Percentiles rank a stretch among this genome's conserved stretches.
phyloP scores from a whole-genome alignment of 495 filamentous ascomycete genomes.

The Penicillium steckii region DNA sequence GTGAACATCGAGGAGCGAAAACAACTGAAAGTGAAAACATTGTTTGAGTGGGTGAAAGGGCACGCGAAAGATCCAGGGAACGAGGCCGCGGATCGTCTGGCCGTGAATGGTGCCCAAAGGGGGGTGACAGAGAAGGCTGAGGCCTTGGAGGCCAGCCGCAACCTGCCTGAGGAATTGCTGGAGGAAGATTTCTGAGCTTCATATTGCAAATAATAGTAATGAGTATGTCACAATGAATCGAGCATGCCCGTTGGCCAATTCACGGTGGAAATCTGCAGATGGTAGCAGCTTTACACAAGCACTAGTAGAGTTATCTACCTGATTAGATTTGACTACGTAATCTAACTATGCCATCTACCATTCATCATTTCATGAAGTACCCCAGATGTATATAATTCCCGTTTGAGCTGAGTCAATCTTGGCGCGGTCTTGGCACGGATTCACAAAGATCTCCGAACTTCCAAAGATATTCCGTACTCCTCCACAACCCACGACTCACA shows the following conservation, averaged over 20 bases:
- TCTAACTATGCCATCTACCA: too few species aligned
- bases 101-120: constrained; percentile 57
- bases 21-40: constrained; percentile 55
- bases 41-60: constrained; percentile 87
- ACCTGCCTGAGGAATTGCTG: constrained; percentile 33
- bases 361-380: too few species aligned
- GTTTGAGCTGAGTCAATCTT: too few species aligned
- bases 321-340: too few species aligned
- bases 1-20: constrained; percentile 70
- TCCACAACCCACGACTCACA: not conserved
- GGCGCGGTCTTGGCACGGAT: too few species aligned
- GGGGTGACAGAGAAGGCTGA: constrained; percentile 34
- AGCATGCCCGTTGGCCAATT: too few species aligned
- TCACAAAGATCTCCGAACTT: too few species aligned
- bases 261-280: too few species aligned
- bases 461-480: not conserved
- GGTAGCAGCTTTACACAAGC: too few species aligned
- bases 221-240: too few species aligned
- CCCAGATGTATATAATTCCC: too few species aligned
- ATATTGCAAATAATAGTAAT: not conserved
- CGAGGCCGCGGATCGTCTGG: constrained; percentile 74
- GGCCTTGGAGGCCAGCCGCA: constrained; percentile 21
- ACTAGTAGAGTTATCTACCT: too few species aligned
- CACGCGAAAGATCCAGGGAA: constrained; percentile 71
- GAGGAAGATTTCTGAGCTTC: constrained; percentile 29